Evolutionary conservation across 202 grass and related monocot species (phyloP), one percentile per base, ranked within the genome.

Genomic region (Eragrostis tef): DNA sequence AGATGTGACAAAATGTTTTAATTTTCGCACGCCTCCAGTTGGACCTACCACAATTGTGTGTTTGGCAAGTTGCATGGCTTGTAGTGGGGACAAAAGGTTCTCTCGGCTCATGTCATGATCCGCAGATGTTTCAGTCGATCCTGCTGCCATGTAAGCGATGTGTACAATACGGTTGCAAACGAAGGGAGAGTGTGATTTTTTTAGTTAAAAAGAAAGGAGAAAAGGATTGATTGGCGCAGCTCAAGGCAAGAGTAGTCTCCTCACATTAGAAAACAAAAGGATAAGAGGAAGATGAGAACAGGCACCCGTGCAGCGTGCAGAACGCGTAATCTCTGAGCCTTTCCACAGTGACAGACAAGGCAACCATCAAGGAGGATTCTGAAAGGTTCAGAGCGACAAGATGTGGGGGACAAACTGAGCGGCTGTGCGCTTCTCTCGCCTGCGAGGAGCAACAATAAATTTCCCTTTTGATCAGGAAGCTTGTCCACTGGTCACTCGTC

Each of bases 241-340:
- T 39, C 34, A 39, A 39, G 34, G 34, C 34, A 39, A n/a, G 44
- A 46, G 44, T 46, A 46, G 49, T 17, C 49, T 17, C 49, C 16
- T n/a, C 1, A 17, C 17, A 46, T 77, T 22, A 62, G 34, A 46
- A 74, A 66, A 74, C 70, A 83, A 74, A 58, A 83, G 21, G 48
- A 46, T 58, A 4, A 39, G 2, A 56, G 5, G 49, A 75, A 25
- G 81, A 59, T 47, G 63, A 67, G 52, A 41, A 27, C 73, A 84
- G 25, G 21, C 8, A 46, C 47, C 29, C 13, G 25, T 50, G 59
- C 77, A 25, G 41, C 26, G 17, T 79, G 31, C 57, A 31, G 43
- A 11, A 9, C 49, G 51, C 73, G 66, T 13, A 7, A 3, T 9
- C 10, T 46, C 59, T 57, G 47, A 45, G 45, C 58, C 22, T 66